A percentile compares a stretch with the other conserved stretches of the same genome.
These are phyloP conservation scores for Rhododendron griersonianum DNA, from an alignment of 148 eudicot genomes.

Conservation along the genomic window DNA sequence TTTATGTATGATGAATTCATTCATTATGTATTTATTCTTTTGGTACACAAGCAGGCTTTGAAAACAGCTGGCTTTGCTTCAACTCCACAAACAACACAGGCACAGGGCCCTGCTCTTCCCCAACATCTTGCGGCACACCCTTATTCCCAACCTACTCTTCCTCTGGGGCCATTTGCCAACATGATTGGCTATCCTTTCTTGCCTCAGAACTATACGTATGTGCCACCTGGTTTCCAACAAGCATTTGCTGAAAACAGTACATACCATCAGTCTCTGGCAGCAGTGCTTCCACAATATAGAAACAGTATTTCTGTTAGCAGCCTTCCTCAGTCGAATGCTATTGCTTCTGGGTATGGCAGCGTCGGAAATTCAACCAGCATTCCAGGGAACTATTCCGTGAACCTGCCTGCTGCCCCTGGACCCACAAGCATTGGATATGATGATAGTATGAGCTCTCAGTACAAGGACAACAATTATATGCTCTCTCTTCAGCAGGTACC, in stretches of 20 bases:
- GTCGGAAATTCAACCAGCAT: conserved; percentile 63
- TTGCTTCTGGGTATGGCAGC: conserved; percentile 76
- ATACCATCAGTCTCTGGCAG: conserved; percentile 54
- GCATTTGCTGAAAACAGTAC: conserved; percentile 61
- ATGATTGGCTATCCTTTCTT: conserved; percentile 75
- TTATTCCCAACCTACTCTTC: conserved; percentile 69
- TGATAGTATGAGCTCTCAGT: conserved; percentile 66
- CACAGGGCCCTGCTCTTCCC: conserved; percentile 61
- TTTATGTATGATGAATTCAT: background rate
- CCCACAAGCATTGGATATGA: conserved; percentile 65
- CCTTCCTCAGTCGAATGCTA: conserved; percentile 77
- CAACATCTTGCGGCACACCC: conserved; percentile 74
- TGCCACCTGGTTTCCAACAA: conserved; percentile 85
- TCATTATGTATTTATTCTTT: background rate
- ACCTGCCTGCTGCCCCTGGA: conserved; percentile 67
- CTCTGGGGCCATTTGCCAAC: conserved; percentile 66
- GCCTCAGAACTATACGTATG: conserved; percentile 66
- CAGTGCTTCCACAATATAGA: conserved; percentile 74
- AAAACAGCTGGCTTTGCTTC: conserved; percentile 53
- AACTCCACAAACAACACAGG: conserved; percentile 47
- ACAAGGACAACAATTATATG: conserved; percentile 71
- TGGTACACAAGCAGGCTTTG: conserved; percentile 41
- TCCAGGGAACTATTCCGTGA: conserved; percentile 63
- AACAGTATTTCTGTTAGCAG: conserved; percentile 63
- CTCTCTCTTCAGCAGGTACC: conserved; percentile 85